Conservation (phyloP, 2,329 filamentous ascomycete genomes). For the Botrytis hyacinthi region DNA sequence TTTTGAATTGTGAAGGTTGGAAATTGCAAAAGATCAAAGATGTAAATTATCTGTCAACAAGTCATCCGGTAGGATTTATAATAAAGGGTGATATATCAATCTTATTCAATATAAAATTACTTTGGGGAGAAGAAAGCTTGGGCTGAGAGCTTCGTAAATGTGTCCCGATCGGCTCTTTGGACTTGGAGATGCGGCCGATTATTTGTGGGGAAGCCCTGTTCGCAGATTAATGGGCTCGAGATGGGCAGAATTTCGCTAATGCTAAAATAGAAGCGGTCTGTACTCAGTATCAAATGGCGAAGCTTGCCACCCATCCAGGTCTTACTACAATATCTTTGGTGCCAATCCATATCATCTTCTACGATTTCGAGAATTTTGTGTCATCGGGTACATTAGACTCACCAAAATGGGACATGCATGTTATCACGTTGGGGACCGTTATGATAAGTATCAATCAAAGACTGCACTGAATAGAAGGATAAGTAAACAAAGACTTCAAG, state of each 20-base stretch:
- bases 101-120: not conserved
- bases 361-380: not conserved
- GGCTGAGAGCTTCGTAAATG: constrained; percentile 3
- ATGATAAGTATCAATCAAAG: not conserved
- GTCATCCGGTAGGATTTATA: not conserved
- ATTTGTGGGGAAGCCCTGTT: constrained; percentile 8
- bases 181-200: not conserved
- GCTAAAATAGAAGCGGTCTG: not conserved
- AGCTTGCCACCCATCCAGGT: not conserved
- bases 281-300: not conserved
- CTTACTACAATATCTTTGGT: not conserved
- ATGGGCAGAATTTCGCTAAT: not conserved
- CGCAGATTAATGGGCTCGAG: not conserved
- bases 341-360: not conserved
- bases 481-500: not conserved
- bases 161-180: constrained; percentile 11
- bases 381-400: not conserved
- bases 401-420: not conserved
- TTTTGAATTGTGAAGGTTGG: not conserved
- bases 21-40: not conserved
- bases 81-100: constrained; percentile 2
- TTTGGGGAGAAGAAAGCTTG: not conserved
- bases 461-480: not conserved
- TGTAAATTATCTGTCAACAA: constrained; percentile 8
- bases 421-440: not conserved